phyloP scores from a whole-genome alignment of 139 green algal species.

The Auxenochlorella pyrenoidosa region DNA sequence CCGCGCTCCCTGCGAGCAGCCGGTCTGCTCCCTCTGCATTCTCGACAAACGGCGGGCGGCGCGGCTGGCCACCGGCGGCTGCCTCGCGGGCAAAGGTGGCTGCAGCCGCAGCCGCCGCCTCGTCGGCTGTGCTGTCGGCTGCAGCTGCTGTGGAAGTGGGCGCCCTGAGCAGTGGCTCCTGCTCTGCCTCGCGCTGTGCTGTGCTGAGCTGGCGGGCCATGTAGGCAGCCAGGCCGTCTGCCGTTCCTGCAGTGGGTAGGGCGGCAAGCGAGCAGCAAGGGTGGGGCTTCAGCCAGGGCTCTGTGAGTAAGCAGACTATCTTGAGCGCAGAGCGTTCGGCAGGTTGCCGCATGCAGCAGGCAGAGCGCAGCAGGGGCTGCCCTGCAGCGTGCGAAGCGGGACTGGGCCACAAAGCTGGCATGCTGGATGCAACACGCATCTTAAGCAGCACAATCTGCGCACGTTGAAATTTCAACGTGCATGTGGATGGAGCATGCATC shows the following conservation, averaged over 20 bases:
- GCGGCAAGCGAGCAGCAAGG: too few relatives aligned
- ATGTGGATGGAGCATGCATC: too few relatives aligned
- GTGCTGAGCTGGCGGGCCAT: slow-evolving; percentile 1
- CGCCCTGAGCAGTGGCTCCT: neutral
- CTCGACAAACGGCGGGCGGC: neutral
- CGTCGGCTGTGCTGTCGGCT: neutral
- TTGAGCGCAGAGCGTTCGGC: too few relatives aligned
- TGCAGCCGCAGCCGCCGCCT: neutral
- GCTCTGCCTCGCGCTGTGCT: neutral
- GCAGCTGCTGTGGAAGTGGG: neutral
- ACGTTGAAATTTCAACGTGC: too few relatives aligned
- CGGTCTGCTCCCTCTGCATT: neutral
- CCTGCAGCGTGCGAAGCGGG: too few relatives aligned
- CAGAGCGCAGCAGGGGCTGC: too few relatives aligned
- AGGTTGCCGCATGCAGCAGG: too few relatives aligned
- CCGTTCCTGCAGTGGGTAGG: neutral
- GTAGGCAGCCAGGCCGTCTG: neutral
- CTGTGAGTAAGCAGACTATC: too few relatives aligned
- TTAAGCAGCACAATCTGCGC: too few relatives aligned
- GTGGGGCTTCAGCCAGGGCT: too few relatives aligned
- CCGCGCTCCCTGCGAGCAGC: neutral
- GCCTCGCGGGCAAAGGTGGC: neutral
- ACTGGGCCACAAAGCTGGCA: too few relatives aligned
- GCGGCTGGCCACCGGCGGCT: neutral
- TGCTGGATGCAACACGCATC: too few relatives aligned